These are phyloP conservation scores for Blastocystis hominis DNA, from an alignment of 352 stramenopile genomes.

Conservation along the genomic window DNA sequence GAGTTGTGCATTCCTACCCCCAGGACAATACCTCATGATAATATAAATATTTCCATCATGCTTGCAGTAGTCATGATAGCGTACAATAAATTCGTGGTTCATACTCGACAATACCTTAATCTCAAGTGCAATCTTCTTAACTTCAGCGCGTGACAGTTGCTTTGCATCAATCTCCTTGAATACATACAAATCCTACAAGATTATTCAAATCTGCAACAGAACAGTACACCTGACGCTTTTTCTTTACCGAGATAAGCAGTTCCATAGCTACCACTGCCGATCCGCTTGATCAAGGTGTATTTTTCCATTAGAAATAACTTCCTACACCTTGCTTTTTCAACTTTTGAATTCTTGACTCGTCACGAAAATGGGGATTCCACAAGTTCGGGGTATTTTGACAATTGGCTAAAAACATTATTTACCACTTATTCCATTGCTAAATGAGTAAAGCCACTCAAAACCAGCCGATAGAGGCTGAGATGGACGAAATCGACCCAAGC, in stretches of 20 bases:
- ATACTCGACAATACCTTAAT: constrained; percentile 21
- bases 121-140: constrained; percentile 24
- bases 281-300: not conserved
- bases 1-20: not conserved
- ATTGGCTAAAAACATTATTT: no score
- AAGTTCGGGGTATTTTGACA: no score
- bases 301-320: not conserved
- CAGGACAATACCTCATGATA: constrained; percentile 18
- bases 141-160: not conserved
- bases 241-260: constrained; percentile 18
- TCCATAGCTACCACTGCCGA: constrained; percentile 34
- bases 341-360: no score
- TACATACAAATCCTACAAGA: not conserved
- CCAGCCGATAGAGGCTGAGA: not conserved
- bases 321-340: no score
- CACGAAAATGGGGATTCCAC: no score
- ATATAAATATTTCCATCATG: constrained; percentile 19
- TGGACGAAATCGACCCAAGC: constrained; percentile 27
- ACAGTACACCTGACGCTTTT: constrained; percentile 7
- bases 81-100: constrained; percentile 20
- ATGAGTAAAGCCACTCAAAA: not conserved
- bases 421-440: no score
- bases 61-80: constrained; percentile 34
- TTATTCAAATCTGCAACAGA: not conserved
- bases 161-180: constrained; percentile 20